A percentile compares a stretch with the other conserved stretches of the same genome.
Conservation (phyloP, 2,329 filamentous ascomycete genomes). For the Fusarium sp. region DNA sequence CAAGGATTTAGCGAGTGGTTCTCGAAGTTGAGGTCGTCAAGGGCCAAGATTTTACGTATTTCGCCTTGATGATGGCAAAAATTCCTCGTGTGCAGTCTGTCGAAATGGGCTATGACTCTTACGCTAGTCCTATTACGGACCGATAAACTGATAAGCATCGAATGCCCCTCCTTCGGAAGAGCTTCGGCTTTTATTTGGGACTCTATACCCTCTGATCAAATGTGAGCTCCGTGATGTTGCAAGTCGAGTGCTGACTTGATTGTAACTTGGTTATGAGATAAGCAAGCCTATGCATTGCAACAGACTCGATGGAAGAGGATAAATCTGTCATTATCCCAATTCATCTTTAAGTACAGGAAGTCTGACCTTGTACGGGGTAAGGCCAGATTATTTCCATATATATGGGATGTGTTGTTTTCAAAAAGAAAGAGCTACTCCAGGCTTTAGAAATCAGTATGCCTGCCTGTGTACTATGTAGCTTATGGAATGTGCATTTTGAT, state of each 20-base stretch:
- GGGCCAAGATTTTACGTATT: constrained; percentile 47
- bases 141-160: constrained; percentile 55
- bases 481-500: background rate
- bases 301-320: background rate
- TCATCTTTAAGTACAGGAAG: background rate
- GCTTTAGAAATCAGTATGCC: background rate
- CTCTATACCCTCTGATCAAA: background rate
- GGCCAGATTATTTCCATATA: background rate
- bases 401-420: background rate
- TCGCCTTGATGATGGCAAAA: constrained; percentile 54
- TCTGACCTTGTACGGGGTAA: background rate
- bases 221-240: background rate
- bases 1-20: constrained; percentile 25
- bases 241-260: background rate
- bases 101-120: constrained; percentile 52
- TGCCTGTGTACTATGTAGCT: background rate
- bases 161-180: constrained; percentile 52
- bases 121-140: constrained; percentile 51
- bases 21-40: constrained; percentile 35
- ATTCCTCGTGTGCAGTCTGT: constrained; percentile 57
- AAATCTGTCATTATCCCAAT: background rate
- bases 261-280: background rate
- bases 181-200: constrained; percentile 36
- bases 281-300: background rate
- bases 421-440: background rate